Evolutionary conservation across 345 rosid species (phyloP), one percentile per base, ranked within the genome.

Genomic region (Xanthoceras sorbifolium): DNA sequence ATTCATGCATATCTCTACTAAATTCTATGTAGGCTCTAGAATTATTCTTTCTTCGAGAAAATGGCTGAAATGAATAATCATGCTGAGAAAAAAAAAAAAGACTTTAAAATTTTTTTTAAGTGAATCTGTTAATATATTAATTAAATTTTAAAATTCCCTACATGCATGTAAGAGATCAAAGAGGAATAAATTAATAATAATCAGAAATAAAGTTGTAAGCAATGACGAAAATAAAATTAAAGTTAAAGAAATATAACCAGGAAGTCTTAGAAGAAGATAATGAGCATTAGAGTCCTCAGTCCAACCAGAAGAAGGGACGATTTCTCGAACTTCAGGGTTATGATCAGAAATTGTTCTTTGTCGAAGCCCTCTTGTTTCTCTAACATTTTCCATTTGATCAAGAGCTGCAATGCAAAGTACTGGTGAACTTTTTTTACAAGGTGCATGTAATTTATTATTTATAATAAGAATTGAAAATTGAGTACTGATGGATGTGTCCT

Each of bases 231-330:
- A n/a, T 32, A 4, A 32, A 11, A 42, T 9, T 9, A 42, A 42
- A 42, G 22, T 8, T 25, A 62, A 5, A n/a, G 59, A 20, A 42
- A 12, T 88, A 88, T n/a, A n/a, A n/a, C 94, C 89, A 3, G 90
- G 94, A 75, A 90, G 89, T 79, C 83, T 80, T 18, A 90, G 44
- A 3, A 84, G 85, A 74, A 90, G 90, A 82, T 59, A 79, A 77
- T 82, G 81, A 79, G 48, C 64, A n/a, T 76, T 23, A 9, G 80
- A 48, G 76, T 89, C 91, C 52, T 87, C 87, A 0, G 72, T 73
- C 94, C 92, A 90, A 72, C 69, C 87, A 0, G 85, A 81, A 66
- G 87, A 69, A 60, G 92, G 90, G 17, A 60, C 78, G 25, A 84
- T 54, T 73, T 79, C 82, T 62, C 81, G 71, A 22, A 76, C 83